A percentile compares a stretch with the other conserved stretches of the same genome.
Evolutionary conservation across 257 asterid species (phyloP).

Genomic region (Eucommia ulmoides): DNA sequence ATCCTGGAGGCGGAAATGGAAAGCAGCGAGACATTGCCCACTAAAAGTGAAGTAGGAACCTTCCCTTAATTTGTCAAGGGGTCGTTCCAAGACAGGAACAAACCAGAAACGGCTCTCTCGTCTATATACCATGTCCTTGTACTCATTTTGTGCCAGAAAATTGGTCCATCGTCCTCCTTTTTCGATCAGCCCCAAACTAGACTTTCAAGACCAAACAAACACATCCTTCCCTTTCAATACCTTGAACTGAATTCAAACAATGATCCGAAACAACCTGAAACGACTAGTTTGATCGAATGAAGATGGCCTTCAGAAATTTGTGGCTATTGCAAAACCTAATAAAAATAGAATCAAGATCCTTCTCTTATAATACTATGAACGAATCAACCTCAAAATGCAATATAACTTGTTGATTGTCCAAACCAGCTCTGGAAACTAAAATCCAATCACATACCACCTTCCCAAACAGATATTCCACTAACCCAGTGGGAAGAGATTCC

Average conservation of each 20-base stretch:
- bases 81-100: constrained; percentile 33
- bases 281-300: constrained; percentile 3
- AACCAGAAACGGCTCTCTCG: constrained; percentile 31
- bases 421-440: constrained; percentile 11
- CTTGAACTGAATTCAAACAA: constrained; percentile 7
- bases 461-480: constrained; percentile 6
- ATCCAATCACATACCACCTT: constrained; percentile 9
- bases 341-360: too few species aligned
- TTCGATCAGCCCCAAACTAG: constrained; percentile 14
- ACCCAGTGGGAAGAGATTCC: constrained; percentile 5
- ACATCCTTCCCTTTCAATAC: constrained; percentile 3
- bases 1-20: constrained; percentile 48
- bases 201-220: constrained; percentile 11
- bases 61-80: constrained; percentile 28
- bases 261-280: constrained; percentile 9
- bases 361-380: too few species aligned
- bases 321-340: too few species aligned
- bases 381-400: too few species aligned
- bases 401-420: not conserved
- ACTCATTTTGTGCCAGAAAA: constrained; percentile 36
- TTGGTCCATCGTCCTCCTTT: constrained; percentile 2
- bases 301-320: not conserved
- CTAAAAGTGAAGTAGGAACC: constrained; percentile 13
- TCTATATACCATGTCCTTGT: constrained; percentile 45
- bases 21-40: constrained; percentile 47